phyloP scores from a whole-genome alignment of 2,329 filamentous ascomycete genomes.

The Aspergillus neoniger region DNA sequence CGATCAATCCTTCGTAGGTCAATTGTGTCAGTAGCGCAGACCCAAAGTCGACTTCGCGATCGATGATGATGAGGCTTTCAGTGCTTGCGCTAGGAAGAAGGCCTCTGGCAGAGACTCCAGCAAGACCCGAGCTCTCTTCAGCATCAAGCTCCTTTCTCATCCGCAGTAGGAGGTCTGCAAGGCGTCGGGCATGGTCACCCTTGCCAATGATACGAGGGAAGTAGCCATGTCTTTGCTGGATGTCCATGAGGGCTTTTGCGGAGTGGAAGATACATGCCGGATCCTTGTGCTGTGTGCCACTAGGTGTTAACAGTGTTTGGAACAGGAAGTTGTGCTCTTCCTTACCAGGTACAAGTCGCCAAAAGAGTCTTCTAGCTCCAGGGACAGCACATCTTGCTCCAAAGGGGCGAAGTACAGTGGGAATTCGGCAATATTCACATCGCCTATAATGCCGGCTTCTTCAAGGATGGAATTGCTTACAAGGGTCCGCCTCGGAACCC shows the following conservation, averaged over 20 bases:
- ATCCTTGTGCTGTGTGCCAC: conserved; percentile 67
- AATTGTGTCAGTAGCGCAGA: conserved; percentile 90
- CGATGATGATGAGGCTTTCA: conserved; percentile 91
- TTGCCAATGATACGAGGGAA: conserved; percentile 95
- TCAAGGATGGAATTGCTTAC: conserved; percentile 91
- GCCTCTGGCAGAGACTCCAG: conserved; percentile 59
- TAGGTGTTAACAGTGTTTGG: background rate
- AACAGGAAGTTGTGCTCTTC: background rate
- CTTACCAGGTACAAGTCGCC: conserved; percentile 77
- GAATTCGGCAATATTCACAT: conserved; percentile 84
- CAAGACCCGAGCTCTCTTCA: conserved; percentile 67
- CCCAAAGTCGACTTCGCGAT: conserved; percentile 91
- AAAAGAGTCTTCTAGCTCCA: conserved; percentile 87
- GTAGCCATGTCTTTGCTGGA: conserved; percentile 87
- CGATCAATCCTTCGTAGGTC: conserved; percentile 93
- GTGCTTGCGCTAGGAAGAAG: conserved; percentile 82
- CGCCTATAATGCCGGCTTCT: conserved; percentile 87
- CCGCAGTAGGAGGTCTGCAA: conserved; percentile 81
- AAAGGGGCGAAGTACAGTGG: conserved; percentile 88
- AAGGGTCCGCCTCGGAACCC: conserved; percentile 88
- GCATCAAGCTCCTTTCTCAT: conserved; percentile 91
- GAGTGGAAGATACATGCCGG: conserved; percentile 86
- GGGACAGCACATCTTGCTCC: conserved; percentile 84
- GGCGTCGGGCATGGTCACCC: conserved; percentile 86
- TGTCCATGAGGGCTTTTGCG: conserved; percentile 88